These are phyloP conservation scores for Backusella sp. DNA, from an alignment of 192 early-diverging fungal species.

Conservation along the genomic window DNA sequence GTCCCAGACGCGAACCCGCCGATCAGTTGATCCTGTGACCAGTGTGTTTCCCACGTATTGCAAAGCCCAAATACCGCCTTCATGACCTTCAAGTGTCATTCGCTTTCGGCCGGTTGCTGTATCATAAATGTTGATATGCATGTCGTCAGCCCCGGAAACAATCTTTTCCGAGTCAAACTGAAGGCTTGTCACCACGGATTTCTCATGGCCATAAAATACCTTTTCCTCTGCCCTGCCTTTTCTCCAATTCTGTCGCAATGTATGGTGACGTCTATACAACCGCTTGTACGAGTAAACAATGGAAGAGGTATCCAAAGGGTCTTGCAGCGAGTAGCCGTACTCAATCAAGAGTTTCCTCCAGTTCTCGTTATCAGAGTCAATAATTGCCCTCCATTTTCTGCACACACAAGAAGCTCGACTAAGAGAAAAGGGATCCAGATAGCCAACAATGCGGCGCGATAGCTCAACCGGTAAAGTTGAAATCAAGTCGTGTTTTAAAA, in stretches of 20 bases:
- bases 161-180: conserved; percentile 97
- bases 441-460: conserved; percentile 74
- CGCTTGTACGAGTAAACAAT: conserved; percentile 66
- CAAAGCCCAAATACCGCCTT: conserved; percentile 98
- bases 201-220: conserved; percentile 63
- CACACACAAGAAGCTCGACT: conserved; percentile 81
- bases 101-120: conserved; percentile 72
- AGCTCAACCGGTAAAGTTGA: conserved; percentile 69
- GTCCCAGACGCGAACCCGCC: conserved; percentile 97
- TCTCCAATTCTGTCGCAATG: conserved; percentile 83
- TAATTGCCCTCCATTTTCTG: conserved; percentile 72
- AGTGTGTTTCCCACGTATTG: conserved; percentile 86
- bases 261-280: conserved; percentile 78
- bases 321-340: conserved; percentile 41
- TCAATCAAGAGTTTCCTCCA: conserved; percentile 48
- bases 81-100: conserved; percentile 79
- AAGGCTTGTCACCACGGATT: conserved; percentile 88
- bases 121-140: conserved; percentile 91
- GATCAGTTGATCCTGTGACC: conserved; percentile 93
- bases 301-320: conserved; percentile 12
- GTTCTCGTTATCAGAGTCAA: conserved; percentile 65
- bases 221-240: conserved; percentile 67
- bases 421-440: conserved; percentile 79
- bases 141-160: conserved; percentile 90
- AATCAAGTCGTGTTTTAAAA: conserved; percentile 91